These are phyloP conservation scores for Claviceps sp. DNA, from an alignment of 2,329 filamentous ascomycete species.

Conservation along the genomic window DNA sequence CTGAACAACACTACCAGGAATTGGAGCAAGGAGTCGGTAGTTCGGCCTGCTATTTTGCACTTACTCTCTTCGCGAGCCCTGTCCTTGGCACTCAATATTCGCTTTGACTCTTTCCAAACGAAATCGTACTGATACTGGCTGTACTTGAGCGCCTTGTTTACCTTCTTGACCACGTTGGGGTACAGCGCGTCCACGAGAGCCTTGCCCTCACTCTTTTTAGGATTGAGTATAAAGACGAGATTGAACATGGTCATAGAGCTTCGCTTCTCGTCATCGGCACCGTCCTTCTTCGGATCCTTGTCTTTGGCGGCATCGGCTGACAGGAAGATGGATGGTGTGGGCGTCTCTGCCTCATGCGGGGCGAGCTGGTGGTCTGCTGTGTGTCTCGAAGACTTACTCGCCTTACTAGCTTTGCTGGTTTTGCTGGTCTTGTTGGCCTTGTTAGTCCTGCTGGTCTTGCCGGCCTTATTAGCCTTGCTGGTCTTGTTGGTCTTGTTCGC, in stretches of 20 bases:
- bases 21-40: not conserved
- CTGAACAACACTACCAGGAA: not conserved
- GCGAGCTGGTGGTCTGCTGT: conserved; percentile 16
- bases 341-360: conserved; percentile 16
- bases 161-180: conserved; percentile 77
- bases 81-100: conserved; percentile 68
- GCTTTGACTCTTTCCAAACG: conserved; percentile 80
- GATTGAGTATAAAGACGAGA: conserved; percentile 80
- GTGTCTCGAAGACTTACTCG: conserved; percentile 19
- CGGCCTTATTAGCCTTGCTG: conserved; percentile 20
- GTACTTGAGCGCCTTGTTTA: conserved; percentile 84
- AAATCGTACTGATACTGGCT: conserved; percentile 84
- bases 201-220: conserved; percentile 64
- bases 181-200: conserved; percentile 66
- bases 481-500: conserved; percentile 27
- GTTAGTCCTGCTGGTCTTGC: conserved; percentile 15
- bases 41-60: conserved; percentile 11
- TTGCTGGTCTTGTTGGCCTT: not conserved
- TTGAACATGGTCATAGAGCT: conserved; percentile 94
- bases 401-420: conserved; percentile 32
- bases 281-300: conserved; percentile 29
- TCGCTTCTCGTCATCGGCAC: conserved; percentile 45
- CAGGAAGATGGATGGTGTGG: conserved; percentile 9
- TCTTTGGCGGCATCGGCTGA: conserved; percentile 15
- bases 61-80: conserved; percentile 58